These are phyloP conservation scores for Hygrophila difformis DNA, from an alignment of 257 asterid species.

Conservation along the genomic window DNA sequence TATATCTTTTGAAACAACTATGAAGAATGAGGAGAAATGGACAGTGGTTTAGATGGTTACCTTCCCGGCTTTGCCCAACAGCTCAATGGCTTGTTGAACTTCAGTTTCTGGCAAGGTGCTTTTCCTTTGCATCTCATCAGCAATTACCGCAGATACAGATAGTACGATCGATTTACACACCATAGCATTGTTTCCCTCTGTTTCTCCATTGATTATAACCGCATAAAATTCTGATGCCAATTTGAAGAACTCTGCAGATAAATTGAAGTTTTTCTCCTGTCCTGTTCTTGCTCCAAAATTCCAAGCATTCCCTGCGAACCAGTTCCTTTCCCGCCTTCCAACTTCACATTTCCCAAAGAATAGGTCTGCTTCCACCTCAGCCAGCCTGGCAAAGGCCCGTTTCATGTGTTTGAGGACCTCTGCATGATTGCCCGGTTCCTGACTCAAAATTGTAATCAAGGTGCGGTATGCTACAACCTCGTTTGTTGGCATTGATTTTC, in stretches of 20 bases:
- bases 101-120: constrained; percentile 52
- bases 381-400: constrained; percentile 49
- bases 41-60: constrained; percentile 24
- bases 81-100: constrained; percentile 57
- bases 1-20: too few relatives aligned
- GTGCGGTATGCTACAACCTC: constrained; percentile 87
- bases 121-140: constrained; percentile 59
- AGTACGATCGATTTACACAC: constrained; percentile 64
- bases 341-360: constrained; percentile 79
- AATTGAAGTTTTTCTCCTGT: constrained; percentile 45
- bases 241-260: constrained; percentile 67
- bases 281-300: constrained; percentile 73
- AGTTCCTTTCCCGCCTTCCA: constrained; percentile 78
- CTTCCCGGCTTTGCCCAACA: constrained; percentile 79
- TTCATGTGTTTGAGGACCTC: constrained; percentile 66
- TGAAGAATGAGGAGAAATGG: not conserved
- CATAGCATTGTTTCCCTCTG: constrained; percentile 42
- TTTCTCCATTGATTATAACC: constrained; percentile 40
- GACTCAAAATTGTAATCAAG: constrained; percentile 54
- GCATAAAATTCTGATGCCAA: constrained; percentile 72
- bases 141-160: constrained; percentile 62
- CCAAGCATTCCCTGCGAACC: constrained; percentile 88
- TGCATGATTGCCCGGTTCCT: constrained; percentile 43
- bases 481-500: constrained; percentile 56
- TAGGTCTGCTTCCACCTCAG: constrained; percentile 54